A percentile compares a stretch with the other conserved stretches of the same genome.
These are phyloP conservation scores for Suhomyces sp. DNA, from an alignment of 805 yeast species.

Conservation along the genomic window DNA sequence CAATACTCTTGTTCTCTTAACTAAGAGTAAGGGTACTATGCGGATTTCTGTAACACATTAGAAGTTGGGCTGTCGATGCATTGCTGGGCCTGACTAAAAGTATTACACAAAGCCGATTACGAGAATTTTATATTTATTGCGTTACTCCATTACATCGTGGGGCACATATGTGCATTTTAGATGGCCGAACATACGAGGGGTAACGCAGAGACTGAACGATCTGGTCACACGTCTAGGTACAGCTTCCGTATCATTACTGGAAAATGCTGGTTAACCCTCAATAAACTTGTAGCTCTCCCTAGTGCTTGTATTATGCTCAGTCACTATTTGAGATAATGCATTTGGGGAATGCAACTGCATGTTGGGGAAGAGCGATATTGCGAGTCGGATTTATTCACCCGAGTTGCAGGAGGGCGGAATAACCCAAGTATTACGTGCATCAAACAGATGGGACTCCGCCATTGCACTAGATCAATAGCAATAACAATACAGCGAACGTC, in stretches of 20 bases:
- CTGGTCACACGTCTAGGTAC: background rate
- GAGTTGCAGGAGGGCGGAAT: no score
- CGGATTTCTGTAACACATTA: background rate
- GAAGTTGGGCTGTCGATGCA: background rate
- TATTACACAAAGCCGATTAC: background rate
- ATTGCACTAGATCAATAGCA: background rate
- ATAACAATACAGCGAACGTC: background rate
- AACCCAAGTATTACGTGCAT: background rate
- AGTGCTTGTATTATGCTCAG: background rate
- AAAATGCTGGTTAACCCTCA: background rate
- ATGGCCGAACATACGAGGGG: background rate
- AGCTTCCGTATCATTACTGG: background rate
- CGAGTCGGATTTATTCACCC: background rate
- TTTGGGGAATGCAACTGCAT: background rate
- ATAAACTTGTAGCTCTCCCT: background rate
- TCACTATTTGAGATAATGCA: background rate
- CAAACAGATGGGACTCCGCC: background rate
- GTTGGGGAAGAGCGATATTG: background rate
- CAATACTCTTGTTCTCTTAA: no score
- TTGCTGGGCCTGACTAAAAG: background rate
- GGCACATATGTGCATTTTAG: background rate
- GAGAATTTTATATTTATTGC: background rate
- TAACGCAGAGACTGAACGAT: background rate
- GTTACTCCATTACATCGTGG: background rate
- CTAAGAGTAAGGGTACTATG: background rate